Evolutionary conservation across 73 alveolate species (phyloP).

Genomic region (Effrenium voratum): DNA sequence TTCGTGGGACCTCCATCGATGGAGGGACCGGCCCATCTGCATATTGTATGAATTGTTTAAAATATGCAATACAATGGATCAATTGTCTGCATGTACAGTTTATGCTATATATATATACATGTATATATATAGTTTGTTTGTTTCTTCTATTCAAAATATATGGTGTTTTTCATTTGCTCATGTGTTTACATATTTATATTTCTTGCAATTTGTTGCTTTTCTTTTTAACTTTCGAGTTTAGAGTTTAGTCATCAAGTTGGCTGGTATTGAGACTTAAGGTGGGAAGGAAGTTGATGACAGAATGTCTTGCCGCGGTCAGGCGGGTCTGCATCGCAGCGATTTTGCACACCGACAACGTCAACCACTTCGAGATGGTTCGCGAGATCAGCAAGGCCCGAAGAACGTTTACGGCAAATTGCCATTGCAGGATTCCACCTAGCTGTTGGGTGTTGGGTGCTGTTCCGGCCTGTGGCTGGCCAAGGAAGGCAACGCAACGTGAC

Average conservation of each 20-base stretch:
- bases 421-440: too few species aligned
- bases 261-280: too few species aligned
- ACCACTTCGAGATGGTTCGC: conserved; percentile 91
- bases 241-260: too few species aligned
- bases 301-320: neutral
- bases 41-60: neutral
- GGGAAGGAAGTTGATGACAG: neutral
- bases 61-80: neutral
- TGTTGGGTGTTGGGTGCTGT: too few species aligned
- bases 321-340: conserved; percentile 85
- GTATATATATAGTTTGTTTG: neutral
- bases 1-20: neutral
- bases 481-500: too few species aligned
- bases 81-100: neutral
- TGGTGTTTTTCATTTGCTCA: too few species aligned
- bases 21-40: neutral
- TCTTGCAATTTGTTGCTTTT: too few species aligned
- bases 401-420: too few species aligned
- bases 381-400: conserved; percentile 85
- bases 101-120: neutral
- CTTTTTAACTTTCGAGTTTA: too few species aligned
- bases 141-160: neutral
- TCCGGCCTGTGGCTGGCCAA: too few species aligned
- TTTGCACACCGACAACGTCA: conserved; percentile 87
- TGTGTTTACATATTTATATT: too few species aligned